A percentile compares a stretch with the other conserved stretches of the same genome.
Evolutionary conservation across 768 basidiomycete genomes (phyloP).

Genomic region (Auriscalpium orientale): DNA sequence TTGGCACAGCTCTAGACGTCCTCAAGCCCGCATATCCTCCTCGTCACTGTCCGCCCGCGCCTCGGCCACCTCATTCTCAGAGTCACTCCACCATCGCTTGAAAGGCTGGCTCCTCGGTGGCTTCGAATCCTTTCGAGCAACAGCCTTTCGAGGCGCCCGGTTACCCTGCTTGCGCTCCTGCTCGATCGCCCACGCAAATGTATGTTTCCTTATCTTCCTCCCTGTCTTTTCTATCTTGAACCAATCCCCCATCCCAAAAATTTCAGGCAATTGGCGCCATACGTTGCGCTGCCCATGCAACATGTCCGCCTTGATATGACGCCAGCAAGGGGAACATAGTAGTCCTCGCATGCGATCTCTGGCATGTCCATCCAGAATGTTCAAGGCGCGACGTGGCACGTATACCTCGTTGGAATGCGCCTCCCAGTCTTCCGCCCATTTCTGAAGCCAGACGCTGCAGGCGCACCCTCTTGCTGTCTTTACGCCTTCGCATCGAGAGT

Average conservation of each 20-base stretch:
- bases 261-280: background rate
- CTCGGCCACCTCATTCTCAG: too few species aligned
- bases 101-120: too few species aligned
- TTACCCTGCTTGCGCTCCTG: background rate
- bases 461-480: background rate
- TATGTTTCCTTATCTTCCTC: background rate
- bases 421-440: background rate
- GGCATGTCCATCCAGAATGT: background rate
- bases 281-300: background rate
- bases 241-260: background rate
- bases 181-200: background rate
- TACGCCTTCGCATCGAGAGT: background rate
- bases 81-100: too few species aligned
- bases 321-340: background rate
- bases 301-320: background rate
- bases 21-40: too few species aligned
- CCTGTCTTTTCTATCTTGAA: background rate
- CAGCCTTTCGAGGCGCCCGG: background rate
- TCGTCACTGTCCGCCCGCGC: too few species aligned
- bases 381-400: background rate
- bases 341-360: background rate
- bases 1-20: too few species aligned
- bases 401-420: background rate
- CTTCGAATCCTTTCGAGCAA: background rate
- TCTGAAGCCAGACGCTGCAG: background rate